These are phyloP conservation scores for Saitozyma podzolica DNA, from an alignment of 768 basidiomycete genomes.

Conservation along the genomic window DNA sequence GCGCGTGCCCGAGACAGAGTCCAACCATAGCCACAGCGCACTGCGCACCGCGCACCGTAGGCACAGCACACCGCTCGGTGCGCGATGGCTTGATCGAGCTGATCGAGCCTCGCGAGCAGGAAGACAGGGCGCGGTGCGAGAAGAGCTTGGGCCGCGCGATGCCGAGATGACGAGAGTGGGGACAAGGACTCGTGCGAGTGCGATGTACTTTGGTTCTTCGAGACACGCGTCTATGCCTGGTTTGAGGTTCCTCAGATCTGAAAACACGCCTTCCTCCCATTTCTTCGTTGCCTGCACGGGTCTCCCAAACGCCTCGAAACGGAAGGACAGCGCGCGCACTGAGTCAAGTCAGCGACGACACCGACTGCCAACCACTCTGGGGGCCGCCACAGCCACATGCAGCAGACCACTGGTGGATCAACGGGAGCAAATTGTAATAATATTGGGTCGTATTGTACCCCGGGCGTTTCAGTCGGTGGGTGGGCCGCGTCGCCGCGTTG, in stretches of 20 bases:
- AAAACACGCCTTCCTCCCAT: constrained; percentile 95
- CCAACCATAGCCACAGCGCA: not conserved
- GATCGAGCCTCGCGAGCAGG: not conserved
- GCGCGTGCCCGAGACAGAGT: too few relatives aligned
- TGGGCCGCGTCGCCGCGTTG: too few relatives aligned
- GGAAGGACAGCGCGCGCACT: constrained; percentile 88
- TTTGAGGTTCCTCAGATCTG: constrained; percentile 88
- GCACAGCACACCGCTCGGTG: not conserved
- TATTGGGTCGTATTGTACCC: too few relatives aligned
- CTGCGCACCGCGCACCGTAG: too few relatives aligned
- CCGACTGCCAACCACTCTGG: not conserved
- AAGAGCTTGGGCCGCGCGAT: not conserved
- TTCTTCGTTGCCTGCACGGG: constrained; percentile 87
- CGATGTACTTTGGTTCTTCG: constrained; percentile 99
- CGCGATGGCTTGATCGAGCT: not conserved
- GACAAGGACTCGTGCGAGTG: too few relatives aligned
- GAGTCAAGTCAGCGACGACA: constrained; percentile 1
- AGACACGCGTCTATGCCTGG: constrained; percentile 88
- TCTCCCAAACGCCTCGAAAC: constrained; percentile 86
- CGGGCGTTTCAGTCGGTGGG: too few relatives aligned
- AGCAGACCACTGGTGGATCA: too few relatives aligned
- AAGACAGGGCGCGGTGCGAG: not conserved
- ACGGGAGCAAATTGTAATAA: too few relatives aligned
- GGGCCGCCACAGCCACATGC: too few relatives aligned
- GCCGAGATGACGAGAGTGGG: too few relatives aligned